Evolutionary conservation across 352 stramenopile species (phyloP), one percentile per base, ranked within the genome.

Genomic region (Pythium brassicae): DNA sequence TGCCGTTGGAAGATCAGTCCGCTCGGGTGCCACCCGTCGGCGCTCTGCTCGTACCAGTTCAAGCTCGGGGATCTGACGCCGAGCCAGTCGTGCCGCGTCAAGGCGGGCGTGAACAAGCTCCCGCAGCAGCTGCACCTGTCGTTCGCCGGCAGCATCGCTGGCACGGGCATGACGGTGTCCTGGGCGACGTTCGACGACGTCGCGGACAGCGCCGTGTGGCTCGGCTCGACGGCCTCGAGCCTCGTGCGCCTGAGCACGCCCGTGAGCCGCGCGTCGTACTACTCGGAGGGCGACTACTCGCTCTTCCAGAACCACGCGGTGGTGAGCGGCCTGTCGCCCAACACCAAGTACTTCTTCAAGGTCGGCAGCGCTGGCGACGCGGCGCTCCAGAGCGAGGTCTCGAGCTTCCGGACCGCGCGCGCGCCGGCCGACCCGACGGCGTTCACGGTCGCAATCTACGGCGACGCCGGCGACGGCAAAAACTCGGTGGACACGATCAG

Each of bases 41-140:
- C 57, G 19, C 42, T 73, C 20, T 79, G 71, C 47, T 67, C 70
- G 45, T 71, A 59, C 55, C 66, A 76, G 50, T 73, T 47, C 61
- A 68, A 75, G 45, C 45, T 68, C 17, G 70, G 71, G 20, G 73
- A 80, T 51, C 50, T 78, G 37, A 81, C 50, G 52, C 65, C 66
- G 14, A 64, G 65, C 53, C 73, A 80, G 60, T 76, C 68, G 20
- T 83, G 72, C n/a, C 68, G 72, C 51, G 61, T 79, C 44, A 69
- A 68, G 43, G 43, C 61, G 23, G 66, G 59, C 26, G 61, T 61
- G 23, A 82, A 82, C 59, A 76, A 73, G 17, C 27, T 72, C 20
- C 77, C 78, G 23, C 71, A 85, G 60, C 78, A 89, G 52, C 61
- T 86, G 15, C 78, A 86, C 52, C 53, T 86, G 20, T 72, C 78